phyloP scores from a whole-genome alignment of 176 grass and related monocot species.

The Dendrocalamus sinicus region DNA sequence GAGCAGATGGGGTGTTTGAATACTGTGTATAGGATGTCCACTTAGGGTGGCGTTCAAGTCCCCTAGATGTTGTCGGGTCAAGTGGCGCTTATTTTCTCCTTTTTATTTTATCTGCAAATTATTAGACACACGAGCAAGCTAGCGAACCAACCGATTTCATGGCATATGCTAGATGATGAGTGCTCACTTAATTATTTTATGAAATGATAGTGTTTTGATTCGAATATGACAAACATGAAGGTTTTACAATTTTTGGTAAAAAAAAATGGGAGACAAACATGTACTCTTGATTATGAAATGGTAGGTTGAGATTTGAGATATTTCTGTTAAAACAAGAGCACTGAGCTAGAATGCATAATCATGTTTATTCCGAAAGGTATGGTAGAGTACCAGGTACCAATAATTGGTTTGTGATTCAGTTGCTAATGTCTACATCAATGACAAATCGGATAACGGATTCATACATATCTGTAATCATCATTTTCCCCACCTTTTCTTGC shows the following conservation, averaged over 20 bases:
- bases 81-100: constrained; percentile 1
- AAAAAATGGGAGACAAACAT: neutral
- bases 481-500: neutral
- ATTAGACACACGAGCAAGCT: constrained; percentile 30
- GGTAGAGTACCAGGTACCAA: too few relatives aligned
- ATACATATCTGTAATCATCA: neutral
- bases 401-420: neutral
- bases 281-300: neutral
- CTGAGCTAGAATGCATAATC: neutral
- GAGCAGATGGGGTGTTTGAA: constrained; percentile 54
- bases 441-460: neutral
- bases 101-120: neutral
- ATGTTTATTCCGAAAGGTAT: neutral
- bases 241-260: neutral
- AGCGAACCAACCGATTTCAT: neutral
- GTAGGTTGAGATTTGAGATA: neutral
- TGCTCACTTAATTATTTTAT: neutral
- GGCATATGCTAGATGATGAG: constrained; percentile 1
- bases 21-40: constrained; percentile 48
- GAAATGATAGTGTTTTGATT: neutral
- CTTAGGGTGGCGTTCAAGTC: constrained; percentile 62
- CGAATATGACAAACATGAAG: neutral
- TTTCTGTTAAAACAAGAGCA: neutral
- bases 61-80: constrained; percentile 59
- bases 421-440: constrained; percentile 8